Base-by-base conservation (phyloP, 2,329 filamentous ascomycete genomes). In the Canariomyces notabilis region DNA sequence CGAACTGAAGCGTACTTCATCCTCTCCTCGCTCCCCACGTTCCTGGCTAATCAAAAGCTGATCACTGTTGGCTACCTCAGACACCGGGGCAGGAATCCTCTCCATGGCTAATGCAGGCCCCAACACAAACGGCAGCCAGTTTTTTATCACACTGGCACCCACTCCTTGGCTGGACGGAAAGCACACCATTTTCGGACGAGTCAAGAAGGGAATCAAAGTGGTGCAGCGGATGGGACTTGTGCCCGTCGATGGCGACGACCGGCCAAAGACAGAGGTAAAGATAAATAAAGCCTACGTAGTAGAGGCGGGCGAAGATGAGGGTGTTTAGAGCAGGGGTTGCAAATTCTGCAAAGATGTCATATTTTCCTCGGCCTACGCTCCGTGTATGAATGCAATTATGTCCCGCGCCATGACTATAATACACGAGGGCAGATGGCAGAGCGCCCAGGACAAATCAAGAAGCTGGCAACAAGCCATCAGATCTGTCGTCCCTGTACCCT, bases 161-260 rank as follows among this genome's bases (percentile, higher is more conserved):
- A 91, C 93, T 14, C 93, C 93, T 0, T 97, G 91, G 91, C 70
- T 98, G 49, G 93, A 98, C 67, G 89, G 90, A 18, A 96, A 95
- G 67, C 91, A 98, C 66, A 95, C 90, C 9, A 94, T 98, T 56
- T 98, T 98, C 63, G 93, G 93, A 1, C 74, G 91, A 44, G 89
- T 98, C 32, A 90, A 86, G 71, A 79, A 69, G 44, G 93, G 93
- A 0, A 80, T 97, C 77, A 74, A 77, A 46, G 75, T 91, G n/a
- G 82, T 97, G 21, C 83, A 88, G 72, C 77, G 89, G 55, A 87
- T 98, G 80, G 93, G 90, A 0, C 64, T 93, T 48, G 89, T 95
- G 40, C 88, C 86, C 71, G 95, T 89, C 1, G 87, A 81, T 19
- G 69, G 70, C 6, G 88, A 91, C 57, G 93, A 97, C 66, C 73